Percentiles rank a stretch among this genome's conserved stretches.
phyloP scores from a whole-genome alignment of 2,329 filamentous ascomycete genomes.

The Trichoderma arundinaceum region DNA sequence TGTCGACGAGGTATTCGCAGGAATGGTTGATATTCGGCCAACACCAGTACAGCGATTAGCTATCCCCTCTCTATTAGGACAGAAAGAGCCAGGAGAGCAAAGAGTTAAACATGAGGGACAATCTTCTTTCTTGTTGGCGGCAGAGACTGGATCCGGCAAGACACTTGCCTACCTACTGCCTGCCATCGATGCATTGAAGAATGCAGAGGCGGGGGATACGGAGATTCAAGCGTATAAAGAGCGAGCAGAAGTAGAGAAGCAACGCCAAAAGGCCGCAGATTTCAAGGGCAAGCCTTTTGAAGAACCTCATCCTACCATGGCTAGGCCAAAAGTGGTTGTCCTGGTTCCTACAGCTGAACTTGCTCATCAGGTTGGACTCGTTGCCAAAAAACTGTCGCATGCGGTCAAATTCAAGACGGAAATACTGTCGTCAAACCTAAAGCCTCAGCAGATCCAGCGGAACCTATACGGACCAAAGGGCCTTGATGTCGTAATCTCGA shows the following conservation, averaged over 20 bases:
- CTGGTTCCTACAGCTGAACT: constrained; percentile 92
- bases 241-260: constrained; percentile 60
- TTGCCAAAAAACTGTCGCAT: constrained; percentile 84
- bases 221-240: constrained; percentile 63
- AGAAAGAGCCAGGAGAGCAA: constrained; percentile 45
- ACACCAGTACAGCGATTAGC: constrained; percentile 90
- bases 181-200: constrained; percentile 82
- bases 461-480: constrained; percentile 81
- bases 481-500: constrained; percentile 84
- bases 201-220: constrained; percentile 67
- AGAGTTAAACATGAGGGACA: constrained; percentile 49
- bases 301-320: constrained; percentile 74
- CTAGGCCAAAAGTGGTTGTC: constrained; percentile 81
- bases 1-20: constrained; percentile 72
- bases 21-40: constrained; percentile 75
- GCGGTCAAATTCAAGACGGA: constrained; percentile 85
- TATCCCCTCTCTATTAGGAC: constrained; percentile 78
- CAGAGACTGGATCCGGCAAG: constrained; percentile 97
- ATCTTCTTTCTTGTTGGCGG: constrained; percentile 76
- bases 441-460: constrained; percentile 79
- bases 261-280: constrained; percentile 58
- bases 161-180: constrained; percentile 92
- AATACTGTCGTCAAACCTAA: constrained; percentile 78
- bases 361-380: constrained; percentile 80
- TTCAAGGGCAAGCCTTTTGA: constrained; percentile 69